Conservation (phyloP, 345 rosid genomes). For the Euphorbia pulcherrima region DNA sequence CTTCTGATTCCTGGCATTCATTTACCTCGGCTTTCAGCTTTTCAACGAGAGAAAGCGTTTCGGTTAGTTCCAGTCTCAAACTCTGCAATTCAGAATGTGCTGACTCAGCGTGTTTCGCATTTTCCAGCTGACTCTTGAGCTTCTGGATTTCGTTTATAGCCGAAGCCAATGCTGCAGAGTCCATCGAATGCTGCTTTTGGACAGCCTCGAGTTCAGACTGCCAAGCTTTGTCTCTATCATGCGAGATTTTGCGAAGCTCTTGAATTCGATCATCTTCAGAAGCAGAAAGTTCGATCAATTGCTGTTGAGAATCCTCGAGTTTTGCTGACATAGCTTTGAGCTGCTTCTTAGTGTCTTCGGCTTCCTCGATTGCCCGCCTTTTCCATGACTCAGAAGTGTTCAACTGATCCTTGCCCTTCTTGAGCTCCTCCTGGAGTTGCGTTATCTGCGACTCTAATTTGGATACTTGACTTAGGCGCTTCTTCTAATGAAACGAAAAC, state of each 20-base stretch:
- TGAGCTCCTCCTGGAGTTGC: constrained; percentile 80
- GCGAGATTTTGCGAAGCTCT: constrained; percentile 79
- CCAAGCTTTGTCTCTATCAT: constrained; percentile 90
- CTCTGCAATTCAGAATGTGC: constrained; percentile 54
- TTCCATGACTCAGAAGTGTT: constrained; percentile 62
- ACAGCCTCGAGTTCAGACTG: constrained; percentile 94
- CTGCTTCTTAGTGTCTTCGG: constrained; percentile 73
- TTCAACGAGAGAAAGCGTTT: constrained; percentile 65
- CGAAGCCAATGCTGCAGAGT: constrained; percentile 71
- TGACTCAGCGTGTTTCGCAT: constrained; percentile 52
- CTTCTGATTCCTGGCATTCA: constrained; percentile 72
- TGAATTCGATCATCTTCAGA: constrained; percentile 76
- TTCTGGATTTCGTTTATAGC: constrained; percentile 85
- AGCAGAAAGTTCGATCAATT: constrained; percentile 61
- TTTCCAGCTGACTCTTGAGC: constrained; percentile 74
- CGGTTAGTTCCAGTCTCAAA: constrained; percentile 64
- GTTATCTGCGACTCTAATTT: constrained; percentile 64
- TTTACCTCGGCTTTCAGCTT: constrained; percentile 51
- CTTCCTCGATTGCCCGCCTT: constrained; percentile 67
- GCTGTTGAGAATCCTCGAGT: constrained; percentile 62
- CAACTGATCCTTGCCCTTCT: constrained; percentile 71
- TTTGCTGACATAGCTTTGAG: constrained; percentile 47
- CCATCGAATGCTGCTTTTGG: constrained; percentile 77
- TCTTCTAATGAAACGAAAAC: constrained; percentile 41
- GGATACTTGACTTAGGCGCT: constrained; percentile 43